Evolutionary conservation across 2,329 filamentous ascomycete genomes (phyloP), one percentile per base, ranked within the genome.

Genomic region (Exophiala calicioides): DNA sequence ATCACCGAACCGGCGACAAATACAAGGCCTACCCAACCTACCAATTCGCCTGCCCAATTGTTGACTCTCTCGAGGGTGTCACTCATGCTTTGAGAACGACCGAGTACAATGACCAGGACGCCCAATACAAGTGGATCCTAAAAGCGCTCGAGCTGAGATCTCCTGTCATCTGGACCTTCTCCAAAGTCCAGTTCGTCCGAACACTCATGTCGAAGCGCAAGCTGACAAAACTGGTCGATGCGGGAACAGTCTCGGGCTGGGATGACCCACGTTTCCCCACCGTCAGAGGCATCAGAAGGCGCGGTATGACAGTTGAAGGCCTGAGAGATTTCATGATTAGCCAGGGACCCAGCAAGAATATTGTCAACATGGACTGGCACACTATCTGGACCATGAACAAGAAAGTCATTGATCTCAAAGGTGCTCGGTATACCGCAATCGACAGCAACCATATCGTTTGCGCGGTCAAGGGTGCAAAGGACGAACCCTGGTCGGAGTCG

Each of bases 401-500:
- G 73, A 88, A 88, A 70, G 81, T 86, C 61, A 88, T 91, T 52
- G 87, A 91, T 65, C 86, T 86, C n/a, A 47, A 56, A 21, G 61
- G 60, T 9, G 57, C 60, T 2, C 54, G 63, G 33, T 61, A 63
- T 48, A 65, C 62, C 19, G 62, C 61, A 4, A 57, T 66, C 31
- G 59, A 60, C 34, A 51, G 56, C 16, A 58, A 58, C 18, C 52
- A 56, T 23, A 60, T 65, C 10, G 47, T 52, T 7, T 59, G 56
- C 47, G 63, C 51, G 20, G 52, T 95, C 37, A 81, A 74, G 37
- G 87, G 87, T 31, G 77, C 80, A 3, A 84, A 81, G 1, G 74
- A 79, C 18, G 73, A 75, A 44, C 53, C 57, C 10, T 58, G 55
- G 29, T 49, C 47, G 10, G 58, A 60, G 50, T 54, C 59, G 29